A percentile compares a stretch with the other conserved stretches of the same genome.
These are phyloP conservation scores for Scenedesmus sp. DNA, from an alignment of 163 green algal genomes.

Conservation along the genomic window DNA sequence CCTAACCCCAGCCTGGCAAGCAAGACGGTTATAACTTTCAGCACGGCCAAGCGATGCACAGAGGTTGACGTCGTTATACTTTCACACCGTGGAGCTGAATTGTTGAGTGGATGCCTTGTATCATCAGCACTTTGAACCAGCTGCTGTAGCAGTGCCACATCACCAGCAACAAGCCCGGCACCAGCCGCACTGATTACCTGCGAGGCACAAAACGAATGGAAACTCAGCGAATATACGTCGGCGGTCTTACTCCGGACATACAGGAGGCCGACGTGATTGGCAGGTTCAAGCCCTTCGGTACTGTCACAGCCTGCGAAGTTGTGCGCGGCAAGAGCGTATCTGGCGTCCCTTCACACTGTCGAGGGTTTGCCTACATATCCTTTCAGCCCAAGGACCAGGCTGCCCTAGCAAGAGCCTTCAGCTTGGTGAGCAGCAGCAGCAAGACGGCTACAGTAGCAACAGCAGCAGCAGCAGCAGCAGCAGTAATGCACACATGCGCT, in stretches of 20 bases:
- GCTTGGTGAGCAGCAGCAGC: constrained; percentile 52
- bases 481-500: neutral
- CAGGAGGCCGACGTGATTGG: constrained; percentile 60
- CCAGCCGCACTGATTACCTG: too few species aligned
- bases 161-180: too few species aligned
- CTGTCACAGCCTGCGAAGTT: constrained; percentile 63
- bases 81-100: too few species aligned
- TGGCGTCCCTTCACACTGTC: constrained; percentile 20
- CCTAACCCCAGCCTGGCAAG: too few species aligned
- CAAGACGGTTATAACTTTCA: too few species aligned
- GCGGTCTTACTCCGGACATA: constrained; percentile 68
- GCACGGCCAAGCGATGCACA: too few species aligned
- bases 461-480: neutral
- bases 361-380: constrained; percentile 80
- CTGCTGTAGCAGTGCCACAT: too few species aligned
- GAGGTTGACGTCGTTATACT: too few species aligned
- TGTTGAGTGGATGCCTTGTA: neutral
- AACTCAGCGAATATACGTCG: constrained; percentile 68
- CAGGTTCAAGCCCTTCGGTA: constrained; percentile 79
- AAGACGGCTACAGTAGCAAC: neutral
- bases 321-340: constrained; percentile 48
- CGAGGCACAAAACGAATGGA: neutral
- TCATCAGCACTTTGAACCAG: neutral
- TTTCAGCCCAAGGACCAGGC: constrained; percentile 67
- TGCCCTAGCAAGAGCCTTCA: constrained; percentile 68